Base-by-base conservation (phyloP, 441 rosid species). In the Manihot esculenta region DNA sequence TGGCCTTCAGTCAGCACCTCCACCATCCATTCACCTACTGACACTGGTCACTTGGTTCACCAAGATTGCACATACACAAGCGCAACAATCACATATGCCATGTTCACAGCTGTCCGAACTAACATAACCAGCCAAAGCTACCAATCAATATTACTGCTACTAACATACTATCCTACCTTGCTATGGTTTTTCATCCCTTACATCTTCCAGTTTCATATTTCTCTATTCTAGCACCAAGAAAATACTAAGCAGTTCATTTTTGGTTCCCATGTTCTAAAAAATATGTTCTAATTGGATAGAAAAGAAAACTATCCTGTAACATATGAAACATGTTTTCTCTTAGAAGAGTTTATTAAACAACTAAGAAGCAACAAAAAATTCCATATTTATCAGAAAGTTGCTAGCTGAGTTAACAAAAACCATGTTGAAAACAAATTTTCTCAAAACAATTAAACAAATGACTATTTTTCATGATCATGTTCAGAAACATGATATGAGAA, bases 21-120 rank as follows among this genome's bases (percentile, higher is more conserved):
- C 10, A n/a, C 41, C 10, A 17, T 48, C 14, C 55, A 15, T 21
- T 21, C n/a, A 64, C 49, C 35, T 49, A 64, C 33, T 26, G 5
- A 26, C 47, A 64, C 56, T 55, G 59, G 2, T 3, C 59, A 21
- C 59, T 23, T 55, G 33, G 23, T 55, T 23, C 13, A 23, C 68
- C 33, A 24, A 64, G 13, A 17, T 54, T 1, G 41, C 33, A 42
- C 9, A 24, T 18, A 58, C 11, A 58, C 55, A 35, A 24, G 24
- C 27, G 42, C 30, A 48, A 58, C 26, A 42, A 69, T 58, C 58
- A 23, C 38, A 15, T 54, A 17, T 67, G n/a, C 71, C 48, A 11
- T 15, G 41, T 33, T 62, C 20, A 11, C 20, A 24, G 1, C 60
- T 26, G 33, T 56, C 17, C 0, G 18, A 17, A 41, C 11, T 14